A percentile compares a stretch with the other conserved stretches of the same genome.
phyloP scores from a whole-genome alignment of 495 filamentous ascomycete genomes.

The Penicillium cosmopolitanum region DNA sequence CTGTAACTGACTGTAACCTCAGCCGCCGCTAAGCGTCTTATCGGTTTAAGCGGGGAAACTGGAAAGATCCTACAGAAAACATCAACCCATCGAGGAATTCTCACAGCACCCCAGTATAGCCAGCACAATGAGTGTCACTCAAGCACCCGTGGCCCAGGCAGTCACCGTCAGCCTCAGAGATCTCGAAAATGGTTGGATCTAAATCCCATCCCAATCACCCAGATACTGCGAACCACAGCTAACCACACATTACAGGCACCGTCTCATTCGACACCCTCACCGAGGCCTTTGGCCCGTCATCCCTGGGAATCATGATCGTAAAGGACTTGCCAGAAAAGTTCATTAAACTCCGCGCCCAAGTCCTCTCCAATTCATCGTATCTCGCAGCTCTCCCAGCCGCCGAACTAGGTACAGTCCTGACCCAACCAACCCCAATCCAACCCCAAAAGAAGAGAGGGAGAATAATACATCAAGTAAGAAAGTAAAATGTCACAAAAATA shows the following conservation, averaged over 20 bases:
- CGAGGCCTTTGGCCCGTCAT: constrained; percentile 87
- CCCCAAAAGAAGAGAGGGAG: not conserved
- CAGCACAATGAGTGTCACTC: constrained; percentile 13
- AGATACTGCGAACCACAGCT: not conserved
- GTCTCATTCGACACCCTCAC: constrained; percentile 75
- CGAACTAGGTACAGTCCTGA: constrained; percentile 65
- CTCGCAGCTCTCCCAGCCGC: constrained; percentile 77
- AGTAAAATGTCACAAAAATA: not conserved
- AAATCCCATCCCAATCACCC: not conserved
- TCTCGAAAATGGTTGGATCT: constrained; percentile 39
- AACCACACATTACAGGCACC: constrained; percentile 52
- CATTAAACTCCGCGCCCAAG: constrained; percentile 62
- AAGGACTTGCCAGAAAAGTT: constrained; percentile 79
- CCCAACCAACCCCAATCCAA: not conserved
- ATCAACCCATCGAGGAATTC: not conserved
- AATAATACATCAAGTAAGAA: no score
- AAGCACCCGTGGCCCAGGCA: constrained; percentile 40
- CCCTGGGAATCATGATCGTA: constrained; percentile 90
- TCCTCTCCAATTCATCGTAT: constrained; percentile 87
- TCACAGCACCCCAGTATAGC: not conserved
- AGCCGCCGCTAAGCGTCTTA: constrained; percentile 16
- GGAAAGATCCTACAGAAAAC: not conserved
- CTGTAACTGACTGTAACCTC: not conserved
- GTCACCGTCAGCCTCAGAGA: constrained; percentile 60
- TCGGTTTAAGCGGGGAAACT: constrained; percentile 30